phyloP scores from a whole-genome alignment of 1,284 basidiomycete genomes.

The Rhodotorula sp. region DNA sequence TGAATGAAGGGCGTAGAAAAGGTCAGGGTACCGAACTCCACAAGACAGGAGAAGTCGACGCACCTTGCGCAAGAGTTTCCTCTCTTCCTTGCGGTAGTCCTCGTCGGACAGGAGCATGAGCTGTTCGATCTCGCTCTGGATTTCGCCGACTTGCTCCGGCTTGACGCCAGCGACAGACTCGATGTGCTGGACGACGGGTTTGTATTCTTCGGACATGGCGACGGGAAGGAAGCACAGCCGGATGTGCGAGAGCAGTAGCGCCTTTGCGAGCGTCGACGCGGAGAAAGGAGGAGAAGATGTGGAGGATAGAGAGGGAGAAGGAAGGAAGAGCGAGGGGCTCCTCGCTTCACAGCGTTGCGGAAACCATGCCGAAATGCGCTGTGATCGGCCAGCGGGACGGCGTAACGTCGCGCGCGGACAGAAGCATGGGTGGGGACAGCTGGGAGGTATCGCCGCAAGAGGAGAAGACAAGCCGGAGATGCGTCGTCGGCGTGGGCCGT shows the following conservation, averaged over 20 bases:
- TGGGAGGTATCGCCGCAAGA: background rate
- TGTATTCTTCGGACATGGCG: constrained; percentile 13
- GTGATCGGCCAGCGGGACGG: background rate
- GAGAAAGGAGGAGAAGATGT: background rate
- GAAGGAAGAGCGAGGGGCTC: background rate
- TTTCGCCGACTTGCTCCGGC: constrained; percentile 1
- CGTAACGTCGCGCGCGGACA: background rate
- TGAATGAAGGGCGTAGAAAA: background rate
- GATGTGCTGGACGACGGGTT: constrained; percentile 19
- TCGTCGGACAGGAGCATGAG: constrained; percentile 42
- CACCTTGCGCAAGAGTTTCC: constrained; percentile 61
- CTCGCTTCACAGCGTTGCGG: constrained; percentile 1
- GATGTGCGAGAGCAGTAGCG: background rate
- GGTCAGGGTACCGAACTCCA: constrained; percentile 43
- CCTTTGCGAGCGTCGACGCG: background rate
- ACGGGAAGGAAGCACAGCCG: background rate
- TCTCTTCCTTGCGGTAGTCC: constrained; percentile 50
- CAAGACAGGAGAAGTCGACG: constrained; percentile 56
- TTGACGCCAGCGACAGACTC: constrained; percentile 10
- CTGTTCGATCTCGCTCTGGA: constrained; percentile 36
- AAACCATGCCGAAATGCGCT: background rate
- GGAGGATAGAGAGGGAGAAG: constrained; percentile 1
- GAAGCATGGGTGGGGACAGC: background rate
- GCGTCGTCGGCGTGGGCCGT: background rate
- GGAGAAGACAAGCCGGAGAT: background rate